Evolutionary conservation across 768 basidiomycete genomes (phyloP), one percentile per base, ranked within the genome.

Genomic region (Leccinum imitatum): DNA sequence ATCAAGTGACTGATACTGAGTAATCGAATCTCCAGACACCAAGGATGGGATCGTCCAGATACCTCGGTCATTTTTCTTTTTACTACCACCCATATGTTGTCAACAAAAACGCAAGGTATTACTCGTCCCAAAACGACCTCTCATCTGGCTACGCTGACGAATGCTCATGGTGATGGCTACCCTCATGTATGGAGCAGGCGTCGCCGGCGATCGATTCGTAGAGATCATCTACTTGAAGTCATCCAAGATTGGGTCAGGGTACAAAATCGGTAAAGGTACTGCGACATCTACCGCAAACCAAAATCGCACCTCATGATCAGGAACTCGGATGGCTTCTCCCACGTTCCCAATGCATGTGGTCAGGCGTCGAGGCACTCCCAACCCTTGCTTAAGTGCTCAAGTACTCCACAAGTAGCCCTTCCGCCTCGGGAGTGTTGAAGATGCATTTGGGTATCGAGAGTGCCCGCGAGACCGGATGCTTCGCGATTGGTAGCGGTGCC

Each of bases 321-420:
- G 15, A 17, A 39, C 13, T 39, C 37, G 15, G 46, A 21, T 21
- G 11, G 10, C 46, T 21, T 21, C 19, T 19, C 21, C 58, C 61
- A 6, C 50, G 51, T 35, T 66, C 65, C 59, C 65, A 63, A 5
- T 6, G 0, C 61, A 63, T 57, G 11, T 59, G 44, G 0, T 51
- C 39, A 17, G 50, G 8, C 3, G n/a, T 44, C 7, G 59, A 13
- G 50, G 57, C 54, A 6, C 9, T 57, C 0, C 62, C 59, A 14
- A 57, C 56, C 13, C 9, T 57, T 30, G 53, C 23, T 11, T 64
- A 58, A 1, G 37, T 53, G 39, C 25, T 1, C 30, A 59, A 25
- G 41, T 53, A 52, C 11, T 35, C 30, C 4, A 10, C 46, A 3
- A 8, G 47, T 1, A 30, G 25, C 1, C 10, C 39, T 11, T 25